Conservation (phyloP, 2,329 filamentous ascomycete species). For the Monosporascus cannonballus region DNA sequence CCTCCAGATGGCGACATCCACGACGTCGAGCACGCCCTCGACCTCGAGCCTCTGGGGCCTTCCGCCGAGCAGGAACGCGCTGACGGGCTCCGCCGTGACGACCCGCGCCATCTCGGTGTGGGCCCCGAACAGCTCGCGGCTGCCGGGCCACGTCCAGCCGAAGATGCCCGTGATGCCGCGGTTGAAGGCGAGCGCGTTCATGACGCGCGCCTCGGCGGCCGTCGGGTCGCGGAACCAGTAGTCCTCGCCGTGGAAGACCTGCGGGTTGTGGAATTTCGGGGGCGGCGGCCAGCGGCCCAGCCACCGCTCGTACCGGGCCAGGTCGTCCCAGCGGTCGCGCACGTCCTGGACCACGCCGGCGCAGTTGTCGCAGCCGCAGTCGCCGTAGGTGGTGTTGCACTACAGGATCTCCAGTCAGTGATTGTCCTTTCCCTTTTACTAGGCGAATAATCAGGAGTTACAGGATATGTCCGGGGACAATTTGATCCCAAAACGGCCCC, state of each 20-base stretch:
- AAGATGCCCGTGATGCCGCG: slow-evolving; percentile 38
- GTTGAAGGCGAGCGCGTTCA: slow-evolving; percentile 39
- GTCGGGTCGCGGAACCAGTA: slow-evolving; percentile 43
- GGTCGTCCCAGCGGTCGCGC: slow-evolving; percentile 31
- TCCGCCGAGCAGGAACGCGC: slow-evolving; percentile 33
- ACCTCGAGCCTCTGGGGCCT: slow-evolving; percentile 10
- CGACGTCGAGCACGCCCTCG: slow-evolving; percentile 11
- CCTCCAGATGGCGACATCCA: slow-evolving; percentile 33
- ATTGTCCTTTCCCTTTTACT: no score
- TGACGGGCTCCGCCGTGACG: slow-evolving; percentile 29
- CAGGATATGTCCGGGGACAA: no score
- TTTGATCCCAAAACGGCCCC: no score
- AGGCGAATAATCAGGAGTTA: no score
- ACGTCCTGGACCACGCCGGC: slow-evolving; percentile 47
- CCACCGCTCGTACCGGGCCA: slow-evolving; percentile 32
- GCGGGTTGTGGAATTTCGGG: slow-evolving; percentile 38
- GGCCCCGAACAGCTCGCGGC: slow-evolving; percentile 27
- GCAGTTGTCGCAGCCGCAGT: slow-evolving; percentile 60
- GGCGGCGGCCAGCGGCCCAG: slow-evolving; percentile 32
- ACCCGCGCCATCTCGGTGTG: slow-evolving; percentile 34
- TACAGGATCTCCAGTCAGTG: no score
- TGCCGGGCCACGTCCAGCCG: slow-evolving; percentile 40
- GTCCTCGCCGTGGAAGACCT: slow-evolving; percentile 41
- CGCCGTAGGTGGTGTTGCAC: slow-evolving; percentile 54
- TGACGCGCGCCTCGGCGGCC: slow-evolving; percentile 35